Evolutionary conservation across 2,329 filamentous ascomycete species (phyloP).

Genomic region (Plectosphaerella sp.): DNA sequence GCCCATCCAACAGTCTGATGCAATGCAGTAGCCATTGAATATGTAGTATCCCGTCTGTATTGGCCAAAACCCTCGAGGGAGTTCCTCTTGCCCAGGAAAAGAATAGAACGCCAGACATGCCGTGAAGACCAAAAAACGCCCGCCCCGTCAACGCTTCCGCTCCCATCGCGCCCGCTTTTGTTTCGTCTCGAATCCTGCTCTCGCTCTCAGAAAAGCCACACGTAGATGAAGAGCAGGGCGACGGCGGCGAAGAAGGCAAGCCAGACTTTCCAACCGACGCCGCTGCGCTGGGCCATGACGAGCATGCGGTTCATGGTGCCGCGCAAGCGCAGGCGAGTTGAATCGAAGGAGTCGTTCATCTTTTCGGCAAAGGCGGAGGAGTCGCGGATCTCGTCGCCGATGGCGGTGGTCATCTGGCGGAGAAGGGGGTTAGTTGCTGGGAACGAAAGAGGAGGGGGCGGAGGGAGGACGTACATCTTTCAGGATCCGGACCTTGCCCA

Average conservation of each 20-base stretch:
- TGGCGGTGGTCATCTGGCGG: constrained; percentile 76
- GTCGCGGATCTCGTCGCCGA: constrained; percentile 92
- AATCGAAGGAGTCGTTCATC: constrained; percentile 94
- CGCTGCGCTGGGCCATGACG: constrained; percentile 88
- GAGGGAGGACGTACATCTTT: constrained; percentile 63
- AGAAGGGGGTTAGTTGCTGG: constrained; percentile 8
- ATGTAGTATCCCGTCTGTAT: background rate
- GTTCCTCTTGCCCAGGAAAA: background rate
- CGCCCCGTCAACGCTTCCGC: background rate
- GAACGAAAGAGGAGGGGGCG: background rate
- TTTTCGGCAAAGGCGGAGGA: constrained; percentile 84
- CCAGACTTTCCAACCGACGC: constrained; percentile 96
- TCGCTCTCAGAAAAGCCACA: constrained; percentile 72
- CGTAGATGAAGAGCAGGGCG: constrained; percentile 79
- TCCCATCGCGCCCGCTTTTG: background rate
- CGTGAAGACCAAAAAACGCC: background rate
- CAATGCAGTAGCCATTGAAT: background rate
- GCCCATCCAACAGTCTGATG: background rate
- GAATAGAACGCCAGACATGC: background rate
- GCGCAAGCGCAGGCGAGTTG: constrained; percentile 71
- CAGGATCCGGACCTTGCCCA: constrained; percentile 81
- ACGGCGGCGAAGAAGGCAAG: constrained; percentile 82
- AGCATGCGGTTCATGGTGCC: constrained; percentile 98
- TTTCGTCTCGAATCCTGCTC: background rate
- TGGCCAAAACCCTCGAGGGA: background rate